phyloP scores from a whole-genome alignment of 352 stramenopile species.

The Phytopythium kandeliae region DNA sequence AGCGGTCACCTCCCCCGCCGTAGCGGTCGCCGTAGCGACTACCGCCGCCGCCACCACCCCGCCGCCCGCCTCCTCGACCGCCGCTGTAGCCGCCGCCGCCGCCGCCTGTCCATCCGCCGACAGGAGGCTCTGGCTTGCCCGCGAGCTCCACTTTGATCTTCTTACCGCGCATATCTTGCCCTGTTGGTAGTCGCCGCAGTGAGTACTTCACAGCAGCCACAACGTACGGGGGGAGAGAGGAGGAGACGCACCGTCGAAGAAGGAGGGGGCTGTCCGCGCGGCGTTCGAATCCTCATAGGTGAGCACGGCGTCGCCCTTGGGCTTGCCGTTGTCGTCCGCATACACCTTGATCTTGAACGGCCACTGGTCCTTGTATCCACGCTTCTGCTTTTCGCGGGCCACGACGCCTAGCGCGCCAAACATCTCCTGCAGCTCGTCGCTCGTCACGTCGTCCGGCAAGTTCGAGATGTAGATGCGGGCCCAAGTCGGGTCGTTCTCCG shows the following conservation, averaged over 20 bases:
- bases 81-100: conserved; percentile 31
- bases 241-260: conserved; percentile 64
- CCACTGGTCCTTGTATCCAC: conserved; percentile 86
- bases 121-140: conserved; percentile 74
- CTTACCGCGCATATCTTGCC: conserved; percentile 67
- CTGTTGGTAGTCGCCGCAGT: conserved; percentile 13
- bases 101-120: conserved; percentile 63
- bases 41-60: conserved; percentile 27
- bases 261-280: conserved; percentile 68
- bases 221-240: background rate
- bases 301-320: conserved; percentile 81
- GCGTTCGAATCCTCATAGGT: conserved; percentile 85
- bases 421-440: conserved; percentile 79
- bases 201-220: background rate
- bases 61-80: conserved; percentile 30
- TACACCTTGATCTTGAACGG: conserved; percentile 91
- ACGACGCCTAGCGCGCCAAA: conserved; percentile 82
- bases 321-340: conserved; percentile 55
- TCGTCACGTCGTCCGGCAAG: conserved; percentile 65
- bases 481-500: conserved; percentile 75
- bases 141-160: conserved; percentile 84
- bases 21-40: conserved; percentile 27
- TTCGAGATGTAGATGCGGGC: conserved; percentile 87
- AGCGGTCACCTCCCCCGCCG: conserved; percentile 27
- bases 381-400: conserved; percentile 82